A percentile compares a stretch with the other conserved stretches of the same genome.
These are phyloP conservation scores for Ophiostoma triangulosporum DNA, from an alignment of 2,329 filamentous ascomycete genomes.

Conservation along the genomic window DNA sequence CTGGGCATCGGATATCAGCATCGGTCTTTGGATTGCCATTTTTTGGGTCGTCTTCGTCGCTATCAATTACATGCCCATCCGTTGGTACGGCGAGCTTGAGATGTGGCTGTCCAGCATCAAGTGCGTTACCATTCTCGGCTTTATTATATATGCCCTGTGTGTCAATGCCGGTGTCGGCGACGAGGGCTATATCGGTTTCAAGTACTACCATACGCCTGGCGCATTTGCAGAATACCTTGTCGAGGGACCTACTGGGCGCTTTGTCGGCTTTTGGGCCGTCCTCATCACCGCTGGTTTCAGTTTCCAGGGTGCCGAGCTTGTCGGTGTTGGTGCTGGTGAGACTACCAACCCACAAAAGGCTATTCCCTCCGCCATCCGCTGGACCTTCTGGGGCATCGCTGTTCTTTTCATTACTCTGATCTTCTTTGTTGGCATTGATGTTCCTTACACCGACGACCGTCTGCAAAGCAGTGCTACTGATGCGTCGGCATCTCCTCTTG, in stretches of 20 bases:
- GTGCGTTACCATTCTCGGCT: constrained; percentile 36
- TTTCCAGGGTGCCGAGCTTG: constrained; percentile 42
- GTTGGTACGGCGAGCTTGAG: constrained; percentile 27
- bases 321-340: constrained; percentile 56
- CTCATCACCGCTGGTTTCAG: constrained; percentile 27
- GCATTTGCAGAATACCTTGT: constrained; percentile 24
- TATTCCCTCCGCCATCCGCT: constrained; percentile 52
- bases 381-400: constrained; percentile 56
- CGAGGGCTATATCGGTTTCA: constrained; percentile 31
- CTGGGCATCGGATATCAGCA: background rate
- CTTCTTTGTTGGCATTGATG: constrained; percentile 51
- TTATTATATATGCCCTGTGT: constrained; percentile 42
- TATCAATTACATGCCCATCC: constrained; percentile 22
- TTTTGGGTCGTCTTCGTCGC: constrained; percentile 4
- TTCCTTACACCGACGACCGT: constrained; percentile 41
- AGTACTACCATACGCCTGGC: constrained; percentile 30
- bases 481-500: constrained; percentile 43
- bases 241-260: constrained; percentile 27
- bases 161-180: constrained; percentile 44
- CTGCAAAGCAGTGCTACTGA: constrained; percentile 27
- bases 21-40: background rate
- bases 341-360: constrained; percentile 53
- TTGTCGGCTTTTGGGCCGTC: constrained; percentile 16
- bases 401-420: constrained; percentile 56
- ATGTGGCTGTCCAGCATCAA: constrained; percentile 34